Evolutionary conservation across 257 asterid species (phyloP), one percentile per base, ranked within the genome.

Genomic region (Echium plantagineum): DNA sequence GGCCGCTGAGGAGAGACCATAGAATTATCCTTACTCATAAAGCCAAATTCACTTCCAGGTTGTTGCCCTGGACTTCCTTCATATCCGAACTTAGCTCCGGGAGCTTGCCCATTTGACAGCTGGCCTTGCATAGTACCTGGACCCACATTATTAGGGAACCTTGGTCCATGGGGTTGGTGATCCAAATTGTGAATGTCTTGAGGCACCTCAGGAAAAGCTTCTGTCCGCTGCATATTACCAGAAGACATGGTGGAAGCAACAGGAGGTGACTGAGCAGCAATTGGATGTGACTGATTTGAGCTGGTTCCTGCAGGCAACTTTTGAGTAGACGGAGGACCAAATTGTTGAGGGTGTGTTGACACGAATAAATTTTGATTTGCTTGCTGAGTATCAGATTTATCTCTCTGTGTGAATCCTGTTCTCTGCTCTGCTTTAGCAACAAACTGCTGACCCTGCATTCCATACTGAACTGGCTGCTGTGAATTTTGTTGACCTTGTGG

Each of bases 31-130:
- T 73, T 62, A 68, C 77, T 59, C 58, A 69, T 82, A 57, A 68
- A 68, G 55, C 70, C 77, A 69, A 69, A 80, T 18, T 83, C 95
- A 71, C 76, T 85, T 65, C 78, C 89, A 73, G 79, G 72, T 67
- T 86, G 82, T 69, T 84, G 86, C 59, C 12, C 63, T 63, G 84
- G 79, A 66, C 74, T 81, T 66, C 74, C 96, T 67, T 91, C 96
- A 52, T 71, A 81, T 2, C 79, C 74, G 68, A 68, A 71, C 62
- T 86, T 91, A 22, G 82, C 64, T 64, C 83, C 87, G 72, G 63
- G 80, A 69, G 83, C 78, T 0, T 83, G 73, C 20, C 59, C 68
- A 66, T 77, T 84, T 70, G 78, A 78, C 72, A 74, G 88, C 61
- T 75, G 94, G 59, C 72, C 85, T 64, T 78, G 94, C 62, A 75